phyloP scores from a whole-genome alignment of 768 basidiomycete genomes.

The Paxillus involutus region DNA sequence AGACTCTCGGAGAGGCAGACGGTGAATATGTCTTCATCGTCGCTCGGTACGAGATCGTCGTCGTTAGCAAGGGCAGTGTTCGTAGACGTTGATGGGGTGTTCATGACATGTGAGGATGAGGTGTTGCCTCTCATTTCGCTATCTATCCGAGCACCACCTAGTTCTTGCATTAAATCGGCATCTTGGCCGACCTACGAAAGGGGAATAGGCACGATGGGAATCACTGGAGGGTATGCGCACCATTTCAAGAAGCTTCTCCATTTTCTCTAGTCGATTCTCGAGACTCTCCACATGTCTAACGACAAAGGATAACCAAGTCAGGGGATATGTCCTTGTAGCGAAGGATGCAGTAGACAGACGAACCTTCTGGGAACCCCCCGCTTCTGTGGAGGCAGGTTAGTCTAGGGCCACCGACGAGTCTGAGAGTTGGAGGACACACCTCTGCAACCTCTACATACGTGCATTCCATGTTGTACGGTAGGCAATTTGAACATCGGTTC shows the following conservation, averaged over 20 bases:
- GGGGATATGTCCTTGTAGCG: background rate
- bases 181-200: constrained; percentile 60
- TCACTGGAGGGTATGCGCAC: constrained; percentile 29
- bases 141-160: constrained; percentile 45
- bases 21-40: constrained; percentile 27
- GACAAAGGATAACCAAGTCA: background rate
- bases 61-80: background rate
- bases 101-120: constrained; percentile 14
- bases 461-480: constrained; percentile 46
- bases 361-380: constrained; percentile 39
- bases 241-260: constrained; percentile 59
- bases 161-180: constrained; percentile 56
- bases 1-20: constrained; percentile 26
- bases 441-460: constrained; percentile 57
- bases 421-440: constrained; percentile 34
- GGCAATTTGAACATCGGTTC: constrained; percentile 58
- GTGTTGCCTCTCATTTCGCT: constrained; percentile 27
- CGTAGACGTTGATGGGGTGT: constrained; percentile 9
- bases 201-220: too few species aligned
- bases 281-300: constrained; percentile 62
- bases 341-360: constrained; percentile 1
- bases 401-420: background rate
- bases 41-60: constrained; percentile 27
- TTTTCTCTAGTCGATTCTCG: constrained; percentile 61
- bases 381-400: constrained; percentile 29